A percentile compares a stretch with the other conserved stretches of the same genome.
These are phyloP conservation scores for Penicillium sp. DNA, from an alignment of 2,329 filamentous ascomycete species.

Conservation along the genomic window DNA sequence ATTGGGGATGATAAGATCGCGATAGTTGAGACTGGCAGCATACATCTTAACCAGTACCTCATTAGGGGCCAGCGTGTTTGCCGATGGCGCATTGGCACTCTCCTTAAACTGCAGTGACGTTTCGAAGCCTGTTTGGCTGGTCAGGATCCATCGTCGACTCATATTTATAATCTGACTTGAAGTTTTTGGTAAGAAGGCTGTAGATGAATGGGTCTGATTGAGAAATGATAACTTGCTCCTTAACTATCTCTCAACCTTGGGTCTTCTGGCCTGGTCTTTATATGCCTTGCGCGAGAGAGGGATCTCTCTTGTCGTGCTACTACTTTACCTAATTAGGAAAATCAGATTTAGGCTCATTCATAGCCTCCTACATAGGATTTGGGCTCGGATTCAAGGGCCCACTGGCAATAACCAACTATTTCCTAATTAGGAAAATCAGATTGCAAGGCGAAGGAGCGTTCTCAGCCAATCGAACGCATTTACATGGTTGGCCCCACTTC, in stretches of 20 bases:
- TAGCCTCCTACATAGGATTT: no score
- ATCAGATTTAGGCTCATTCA: background rate
- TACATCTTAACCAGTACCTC: constrained; percentile 8
- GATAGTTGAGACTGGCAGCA: constrained; percentile 11
- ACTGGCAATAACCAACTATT: background rate
- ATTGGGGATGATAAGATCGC: constrained; percentile 8
- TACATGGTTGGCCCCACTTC: background rate
- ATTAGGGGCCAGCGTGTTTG: constrained; percentile 1
- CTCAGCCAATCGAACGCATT: background rate
- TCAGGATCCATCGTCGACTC: constrained; percentile 31
- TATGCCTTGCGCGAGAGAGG: background rate
- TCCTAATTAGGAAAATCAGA: constrained; percentile 5
- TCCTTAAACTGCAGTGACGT: constrained; percentile 31
- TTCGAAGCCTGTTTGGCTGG: constrained; percentile 33
- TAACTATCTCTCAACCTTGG: background rate
- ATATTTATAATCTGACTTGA: constrained; percentile 16
- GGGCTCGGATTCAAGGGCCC: no score
- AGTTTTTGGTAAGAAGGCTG: no score
- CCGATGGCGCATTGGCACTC: constrained; percentile 11
- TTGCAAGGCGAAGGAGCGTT: background rate
- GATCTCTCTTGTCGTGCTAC: no score
- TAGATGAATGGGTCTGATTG: no score
- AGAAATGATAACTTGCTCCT: no score
- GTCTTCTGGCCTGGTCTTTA: background rate
- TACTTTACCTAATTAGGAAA: constrained; percentile 3